A percentile compares a stretch with the other conserved stretches of the same genome.
Evolutionary conservation across 208 protist genomes (phyloP).

Genomic region (Naegleria gruberi): DNA sequence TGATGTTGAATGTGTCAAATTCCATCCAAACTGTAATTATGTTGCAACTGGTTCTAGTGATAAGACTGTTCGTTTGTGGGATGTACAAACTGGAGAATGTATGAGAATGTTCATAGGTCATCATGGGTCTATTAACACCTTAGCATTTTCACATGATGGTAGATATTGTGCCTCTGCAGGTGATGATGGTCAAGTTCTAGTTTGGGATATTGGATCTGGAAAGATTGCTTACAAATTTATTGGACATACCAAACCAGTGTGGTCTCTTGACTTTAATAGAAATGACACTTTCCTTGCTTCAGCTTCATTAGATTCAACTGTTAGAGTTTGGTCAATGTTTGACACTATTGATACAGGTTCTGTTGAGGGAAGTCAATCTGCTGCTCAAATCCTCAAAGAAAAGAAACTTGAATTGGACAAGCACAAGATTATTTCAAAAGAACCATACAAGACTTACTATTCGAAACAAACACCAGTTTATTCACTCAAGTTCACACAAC

Average conservation of each 20-base stretch:
- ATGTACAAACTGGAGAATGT: conserved; percentile 53
- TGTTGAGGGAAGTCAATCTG: neutral
- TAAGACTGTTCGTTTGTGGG: conserved; percentile 55
- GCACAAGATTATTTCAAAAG: conserved; percentile 13
- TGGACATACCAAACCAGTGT: conserved; percentile 45
- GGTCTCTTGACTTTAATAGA: conserved; percentile 44
- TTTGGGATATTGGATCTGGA: conserved; percentile 36
- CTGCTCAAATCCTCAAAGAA: conserved; percentile 6
- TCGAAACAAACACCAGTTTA: conserved; percentile 60
- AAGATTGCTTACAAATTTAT: conserved; percentile 3
- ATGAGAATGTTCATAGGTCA: conserved; percentile 61
- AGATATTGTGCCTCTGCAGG: conserved; percentile 33
- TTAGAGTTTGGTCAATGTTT: conserved; percentile 51
- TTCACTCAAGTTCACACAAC: conserved; percentile 43
- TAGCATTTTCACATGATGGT: conserved; percentile 53
- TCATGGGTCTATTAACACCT: conserved; percentile 33
- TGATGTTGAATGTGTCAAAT: conserved; percentile 62
- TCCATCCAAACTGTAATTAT: conserved; percentile 71
- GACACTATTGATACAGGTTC: conserved; percentile 11
- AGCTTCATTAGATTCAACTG: conserved; percentile 42
- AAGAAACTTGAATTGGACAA: neutral
- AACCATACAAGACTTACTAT: conserved; percentile 32
- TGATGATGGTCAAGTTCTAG: conserved; percentile 20
- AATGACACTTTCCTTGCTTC: conserved; percentile 46
- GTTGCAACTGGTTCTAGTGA: conserved; percentile 59